A percentile compares a stretch with the other conserved stretches of the same genome.
phyloP scores from a whole-genome alignment of 2,329 filamentous ascomycete genomes.

The Dothistroma pini region DNA sequence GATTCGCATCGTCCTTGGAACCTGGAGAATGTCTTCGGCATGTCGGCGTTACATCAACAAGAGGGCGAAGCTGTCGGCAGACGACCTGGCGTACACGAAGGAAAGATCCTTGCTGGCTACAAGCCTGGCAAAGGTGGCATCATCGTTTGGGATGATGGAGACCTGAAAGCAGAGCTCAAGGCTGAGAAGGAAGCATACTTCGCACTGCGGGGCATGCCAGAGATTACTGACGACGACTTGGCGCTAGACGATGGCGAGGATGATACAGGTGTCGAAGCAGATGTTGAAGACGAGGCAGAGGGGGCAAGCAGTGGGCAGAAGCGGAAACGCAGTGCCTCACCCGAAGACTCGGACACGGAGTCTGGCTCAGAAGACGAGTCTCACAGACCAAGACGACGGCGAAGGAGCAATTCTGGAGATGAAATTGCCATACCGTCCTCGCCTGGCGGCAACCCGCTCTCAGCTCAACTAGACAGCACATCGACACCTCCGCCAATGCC shows the following conservation, averaged over 20 bases:
- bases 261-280: constrained; percentile 38
- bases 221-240: constrained; percentile 71
- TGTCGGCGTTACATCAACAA: constrained; percentile 33
- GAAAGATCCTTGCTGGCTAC: constrained; percentile 68
- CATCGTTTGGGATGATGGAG: constrained; percentile 92
- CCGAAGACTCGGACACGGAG: constrained; percentile 59
- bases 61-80: constrained; percentile 40
- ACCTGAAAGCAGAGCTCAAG: constrained; percentile 78
- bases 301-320: constrained; percentile 42
- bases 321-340: constrained; percentile 76
- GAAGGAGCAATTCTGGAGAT: constrained; percentile 78
- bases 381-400: constrained; percentile 71
- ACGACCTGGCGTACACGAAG: constrained; percentile 65
- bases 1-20: constrained; percentile 95
- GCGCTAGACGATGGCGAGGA: constrained; percentile 56
- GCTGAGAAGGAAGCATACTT: constrained; percentile 78
- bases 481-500: constrained; percentile 34
- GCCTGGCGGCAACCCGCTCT: constrained; percentile 41
- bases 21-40: constrained; percentile 79
- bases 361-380: constrained; percentile 60
- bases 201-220: constrained; percentile 85
- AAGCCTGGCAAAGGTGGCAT: constrained; percentile 79
- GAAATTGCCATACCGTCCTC: constrained; percentile 69
- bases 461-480: constrained; percentile 32
- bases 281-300: constrained; percentile 30